Evolutionary conservation across 257 asterid species (phyloP).

Genomic region (Gentiana straminea): DNA sequence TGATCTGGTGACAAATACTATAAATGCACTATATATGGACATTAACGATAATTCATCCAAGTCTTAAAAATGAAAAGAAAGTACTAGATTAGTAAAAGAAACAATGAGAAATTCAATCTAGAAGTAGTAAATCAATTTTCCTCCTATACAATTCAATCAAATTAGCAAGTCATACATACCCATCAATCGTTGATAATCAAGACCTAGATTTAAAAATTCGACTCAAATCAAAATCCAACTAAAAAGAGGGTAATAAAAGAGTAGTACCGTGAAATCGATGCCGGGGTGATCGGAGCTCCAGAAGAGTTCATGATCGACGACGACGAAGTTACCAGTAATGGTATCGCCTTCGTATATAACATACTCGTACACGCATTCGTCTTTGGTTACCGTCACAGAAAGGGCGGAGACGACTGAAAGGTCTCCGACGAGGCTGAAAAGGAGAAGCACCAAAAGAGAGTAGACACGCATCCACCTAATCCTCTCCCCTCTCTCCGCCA

Average conservation of each 20-base stretch:
- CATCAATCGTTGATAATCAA: no score
- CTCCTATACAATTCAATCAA: no score
- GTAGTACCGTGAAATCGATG: conserved; percentile 53
- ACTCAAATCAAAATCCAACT: background rate
- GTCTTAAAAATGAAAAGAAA: no score
- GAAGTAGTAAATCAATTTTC: no score
- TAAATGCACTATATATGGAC: no score
- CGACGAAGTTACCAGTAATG: conserved; percentile 77
- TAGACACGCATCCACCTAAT: conserved; percentile 18
- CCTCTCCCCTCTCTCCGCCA: conserved; percentile 19
- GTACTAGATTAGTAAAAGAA: no score
- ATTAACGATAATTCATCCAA: no score
- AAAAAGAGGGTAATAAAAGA: background rate
- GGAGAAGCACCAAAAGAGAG: conserved; percentile 23
- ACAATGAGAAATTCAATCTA: no score
- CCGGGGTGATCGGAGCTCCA: conserved; percentile 72
- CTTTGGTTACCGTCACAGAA: conserved; percentile 55
- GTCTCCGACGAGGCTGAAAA: conserved; percentile 30
- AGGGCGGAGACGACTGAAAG: conserved; percentile 24
- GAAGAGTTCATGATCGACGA: conserved; percentile 63
- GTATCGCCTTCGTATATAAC: conserved; percentile 64
- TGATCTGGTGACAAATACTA: no score
- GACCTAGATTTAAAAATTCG: no score
- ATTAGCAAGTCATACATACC: no score
- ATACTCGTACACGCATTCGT: conserved; percentile 77